Evolutionary conservation across 163 green algal species (phyloP).

Genomic region (Chloromonas sp.): DNA sequence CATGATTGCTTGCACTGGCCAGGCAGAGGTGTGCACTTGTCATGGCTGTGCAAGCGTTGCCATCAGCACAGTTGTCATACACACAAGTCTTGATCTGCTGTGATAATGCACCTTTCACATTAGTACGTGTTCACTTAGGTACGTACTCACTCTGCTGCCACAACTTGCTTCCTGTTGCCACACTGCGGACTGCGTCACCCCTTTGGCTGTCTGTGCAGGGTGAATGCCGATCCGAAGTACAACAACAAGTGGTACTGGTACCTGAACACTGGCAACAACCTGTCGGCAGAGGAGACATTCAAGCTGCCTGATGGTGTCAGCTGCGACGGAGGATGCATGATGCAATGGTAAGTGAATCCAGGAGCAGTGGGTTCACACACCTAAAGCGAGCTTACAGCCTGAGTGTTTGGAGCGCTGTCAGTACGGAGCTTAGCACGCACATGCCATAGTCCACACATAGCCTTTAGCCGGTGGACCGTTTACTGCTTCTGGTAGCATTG

Average conservation of each 20-base stretch:
- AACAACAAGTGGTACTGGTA: constrained; percentile 18
- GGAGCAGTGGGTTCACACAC: not conserved
- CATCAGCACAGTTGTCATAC: too few relatives aligned
- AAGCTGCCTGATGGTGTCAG: constrained; percentile 9
- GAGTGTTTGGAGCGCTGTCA: not conserved
- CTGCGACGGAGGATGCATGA: constrained; percentile 16
- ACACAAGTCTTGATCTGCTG: too few relatives aligned
- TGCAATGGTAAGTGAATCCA: constrained; percentile 15
- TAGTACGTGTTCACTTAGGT: too few relatives aligned
- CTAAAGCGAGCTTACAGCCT: too few relatives aligned
- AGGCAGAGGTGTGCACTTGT: too few relatives aligned
- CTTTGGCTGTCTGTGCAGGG: not conserved
- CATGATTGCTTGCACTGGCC: too few relatives aligned
- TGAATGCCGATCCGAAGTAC: not conserved
- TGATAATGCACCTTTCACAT: too few relatives aligned
- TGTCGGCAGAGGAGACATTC: constrained; percentile 6
- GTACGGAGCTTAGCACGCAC: not conserved
- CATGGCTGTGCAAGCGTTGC: too few relatives aligned
- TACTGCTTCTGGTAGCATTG: not conserved
- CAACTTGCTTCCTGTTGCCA: too few relatives aligned
- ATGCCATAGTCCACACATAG: not conserved
- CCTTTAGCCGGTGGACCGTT: too few relatives aligned
- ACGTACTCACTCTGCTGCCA: too few relatives aligned
- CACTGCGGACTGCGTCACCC: too few relatives aligned
- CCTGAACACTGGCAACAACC: constrained; percentile 2